Evolutionary conservation across 2,329 filamentous ascomycete species (phyloP).

Genomic region (Aspergillus novofumigatus): DNA sequence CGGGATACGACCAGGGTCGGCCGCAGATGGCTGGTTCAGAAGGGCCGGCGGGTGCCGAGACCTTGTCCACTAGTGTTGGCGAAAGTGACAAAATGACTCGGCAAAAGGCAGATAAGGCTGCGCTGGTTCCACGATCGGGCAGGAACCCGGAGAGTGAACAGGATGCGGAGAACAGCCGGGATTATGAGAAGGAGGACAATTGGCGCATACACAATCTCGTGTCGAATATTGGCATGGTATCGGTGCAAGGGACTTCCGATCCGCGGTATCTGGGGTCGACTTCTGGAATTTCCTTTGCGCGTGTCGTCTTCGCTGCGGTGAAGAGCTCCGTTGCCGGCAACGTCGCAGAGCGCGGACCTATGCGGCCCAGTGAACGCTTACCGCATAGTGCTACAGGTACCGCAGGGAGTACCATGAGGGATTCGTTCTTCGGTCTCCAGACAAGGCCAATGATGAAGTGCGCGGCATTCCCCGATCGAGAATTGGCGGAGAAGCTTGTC

Average conservation of each 20-base stretch:
- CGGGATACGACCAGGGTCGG: slow-evolving; percentile 22
- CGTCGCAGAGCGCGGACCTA: slow-evolving; percentile 60
- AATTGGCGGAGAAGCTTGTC: slow-evolving; percentile 68
- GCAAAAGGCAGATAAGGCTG: slow-evolving; percentile 23
- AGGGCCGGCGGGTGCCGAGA: slow-evolving; percentile 11
- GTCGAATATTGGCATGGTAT: slow-evolving; percentile 69
- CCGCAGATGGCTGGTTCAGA: slow-evolving; percentile 15
- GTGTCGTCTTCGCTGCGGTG: slow-evolving; percentile 90
- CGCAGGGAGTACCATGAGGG: slow-evolving; percentile 76
- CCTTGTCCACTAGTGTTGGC: slow-evolving; percentile 5
- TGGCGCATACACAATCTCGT: slow-evolving; percentile 63
- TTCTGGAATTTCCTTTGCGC: slow-evolving; percentile 88
- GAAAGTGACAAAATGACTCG: slow-evolving; percentile 10
- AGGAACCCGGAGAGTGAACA: slow-evolving; percentile 15
- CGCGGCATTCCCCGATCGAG: slow-evolving; percentile 75
- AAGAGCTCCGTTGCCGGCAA: slow-evolving; percentile 64
- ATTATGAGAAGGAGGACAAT: slow-evolving; percentile 53
- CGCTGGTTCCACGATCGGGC: slow-evolving; percentile 10
- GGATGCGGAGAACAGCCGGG: slow-evolving; percentile 28
- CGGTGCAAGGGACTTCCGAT: slow-evolving; percentile 72
- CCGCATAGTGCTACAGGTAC: slow-evolving; percentile 49
- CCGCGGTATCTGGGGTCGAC: slow-evolving; percentile 78
- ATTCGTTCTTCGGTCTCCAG: slow-evolving; percentile 95
- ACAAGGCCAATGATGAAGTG: slow-evolving; percentile 83
- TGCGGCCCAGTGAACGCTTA: slow-evolving; percentile 54